Base-by-base conservation (phyloP, 768 basidiomycete genomes). In the Pisolithus albus region DNA sequence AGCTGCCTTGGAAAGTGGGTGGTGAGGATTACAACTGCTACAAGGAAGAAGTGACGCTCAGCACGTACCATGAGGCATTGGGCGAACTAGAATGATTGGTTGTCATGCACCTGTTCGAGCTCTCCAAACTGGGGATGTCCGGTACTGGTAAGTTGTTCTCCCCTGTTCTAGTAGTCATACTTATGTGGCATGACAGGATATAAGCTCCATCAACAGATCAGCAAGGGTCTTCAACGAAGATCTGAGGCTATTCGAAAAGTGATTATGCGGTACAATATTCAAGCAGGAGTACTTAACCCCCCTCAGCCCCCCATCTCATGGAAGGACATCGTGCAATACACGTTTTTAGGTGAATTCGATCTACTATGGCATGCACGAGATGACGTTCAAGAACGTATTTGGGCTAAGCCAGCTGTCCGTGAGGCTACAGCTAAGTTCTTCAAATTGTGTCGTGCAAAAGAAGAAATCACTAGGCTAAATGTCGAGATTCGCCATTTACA, bases 191-290 rank as follows among this genome's bases (percentile, higher is more conserved):
- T 18, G 3, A 36, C 30, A 68, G 69, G 64, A 0, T 70, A 70
- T 37, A 66, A 68, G 30, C 50, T 68, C 24, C 57, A 65, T n/a
- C 57, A 56, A 40, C 64, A 69, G 49, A 69, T 70, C 11, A 52
- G 62, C 2, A 67, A 70, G 49, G 64, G n/a, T n/a, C n/a, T n/a
- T n/a, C n/a, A n/a, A n/a, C n/a, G n/a, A n/a, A n/a, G n/a, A n/a
- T n/a, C n/a, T 56, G 0, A 63, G 15, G 63, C 67, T 1, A 64
- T 70, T 40, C 51, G 49, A 7, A 64, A 53, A n/a, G 64, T 66
- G 0, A 54, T 70, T 16, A 41, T 39, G 0, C 40, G 54, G 28
- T 68, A 67, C 55, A 70, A 69, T 46, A 37, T 36, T 0, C 55
- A 52, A 11, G 64, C 66, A 5, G 46, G 42, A 1, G 41, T 56